Evolutionary conservation across 371 early-diverging fungal genomes (phyloP).

Genomic region (Rhizopus arrhizus): DNA sequence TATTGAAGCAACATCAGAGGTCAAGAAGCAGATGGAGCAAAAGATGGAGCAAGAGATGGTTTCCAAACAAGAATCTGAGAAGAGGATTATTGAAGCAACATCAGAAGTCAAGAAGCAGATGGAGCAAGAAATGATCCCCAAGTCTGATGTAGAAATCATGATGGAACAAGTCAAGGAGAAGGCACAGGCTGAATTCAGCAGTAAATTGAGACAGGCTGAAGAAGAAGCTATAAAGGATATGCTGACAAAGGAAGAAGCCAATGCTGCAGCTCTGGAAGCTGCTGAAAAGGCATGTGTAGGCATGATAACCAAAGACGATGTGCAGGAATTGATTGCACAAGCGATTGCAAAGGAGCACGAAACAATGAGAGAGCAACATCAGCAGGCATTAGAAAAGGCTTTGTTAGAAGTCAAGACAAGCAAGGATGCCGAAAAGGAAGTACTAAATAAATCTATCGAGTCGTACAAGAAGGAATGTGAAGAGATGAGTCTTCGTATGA

Average conservation of each 20-base stretch:
- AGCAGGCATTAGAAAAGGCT: constrained; percentile 1
- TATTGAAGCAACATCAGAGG: background rate
- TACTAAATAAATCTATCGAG: constrained; percentile 9
- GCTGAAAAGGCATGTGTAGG: background rate
- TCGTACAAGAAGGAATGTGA: constrained; percentile 23
- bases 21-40: constrained; percentile 9
- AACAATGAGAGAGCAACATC: background rate
- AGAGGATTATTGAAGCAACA: constrained; percentile 6
- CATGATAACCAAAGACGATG: constrained; percentile 1
- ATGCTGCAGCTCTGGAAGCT: constrained; percentile 15
- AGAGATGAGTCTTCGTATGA: constrained; percentile 14
- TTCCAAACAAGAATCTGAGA: constrained; percentile 23
- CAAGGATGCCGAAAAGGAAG: constrained; percentile 8
- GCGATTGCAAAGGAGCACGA: background rate
- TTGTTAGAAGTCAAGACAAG: background rate
- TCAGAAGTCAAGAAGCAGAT: background rate
- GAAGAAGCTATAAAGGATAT: constrained; percentile 7
- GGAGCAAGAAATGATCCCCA: constrained; percentile 1
- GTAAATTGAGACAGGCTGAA: background rate
- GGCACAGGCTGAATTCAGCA: constrained; percentile 2
- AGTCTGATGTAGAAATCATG: background rate
- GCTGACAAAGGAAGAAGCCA: constrained; percentile 18
- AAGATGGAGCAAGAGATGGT: constrained; percentile 13
- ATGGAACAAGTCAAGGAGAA: background rate
- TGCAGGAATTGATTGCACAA: background rate